These are phyloP conservation scores for Salvia hispanica DNA, from an alignment of 257 asterid species.

Conservation along the genomic window DNA sequence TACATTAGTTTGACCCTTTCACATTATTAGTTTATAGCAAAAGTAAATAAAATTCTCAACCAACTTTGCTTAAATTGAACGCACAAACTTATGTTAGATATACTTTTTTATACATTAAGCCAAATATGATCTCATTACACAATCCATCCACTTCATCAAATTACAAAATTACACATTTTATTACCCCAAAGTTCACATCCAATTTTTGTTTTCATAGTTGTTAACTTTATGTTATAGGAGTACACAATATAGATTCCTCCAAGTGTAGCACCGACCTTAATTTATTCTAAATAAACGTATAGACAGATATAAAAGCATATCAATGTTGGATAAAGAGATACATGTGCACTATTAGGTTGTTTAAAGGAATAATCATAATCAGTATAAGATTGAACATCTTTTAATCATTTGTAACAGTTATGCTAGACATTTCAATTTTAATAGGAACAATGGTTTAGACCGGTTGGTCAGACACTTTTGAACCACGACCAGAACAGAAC, in stretches of 20 bases:
- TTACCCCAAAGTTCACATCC: background rate
- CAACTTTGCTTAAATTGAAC: background rate
- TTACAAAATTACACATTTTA: background rate
- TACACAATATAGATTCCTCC: background rate
- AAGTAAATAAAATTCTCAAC: background rate
- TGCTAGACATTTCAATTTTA: background rate
- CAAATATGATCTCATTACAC: too few relatives aligned
- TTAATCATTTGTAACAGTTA: background rate
- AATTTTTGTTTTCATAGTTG: background rate
- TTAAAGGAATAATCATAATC: background rate
- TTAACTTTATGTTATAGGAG: background rate
- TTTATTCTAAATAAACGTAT: too few relatives aligned
- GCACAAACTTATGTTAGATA: background rate
- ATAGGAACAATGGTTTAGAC: too few relatives aligned
- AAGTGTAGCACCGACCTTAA: background rate
- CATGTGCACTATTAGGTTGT: conserved; percentile 5
- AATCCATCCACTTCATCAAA: background rate
- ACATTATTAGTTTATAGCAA: background rate
- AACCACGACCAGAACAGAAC: too few relatives aligned
- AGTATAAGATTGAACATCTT: background rate
- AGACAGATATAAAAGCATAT: background rate
- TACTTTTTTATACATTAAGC: too few relatives aligned
- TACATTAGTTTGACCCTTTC: conserved; percentile 16
- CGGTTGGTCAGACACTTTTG: too few relatives aligned
- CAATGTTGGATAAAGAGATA: background rate